Base-by-base conservation (phyloP, 371 early-diverging fungal species). In the Cokeromyces recurvatus region DNA sequence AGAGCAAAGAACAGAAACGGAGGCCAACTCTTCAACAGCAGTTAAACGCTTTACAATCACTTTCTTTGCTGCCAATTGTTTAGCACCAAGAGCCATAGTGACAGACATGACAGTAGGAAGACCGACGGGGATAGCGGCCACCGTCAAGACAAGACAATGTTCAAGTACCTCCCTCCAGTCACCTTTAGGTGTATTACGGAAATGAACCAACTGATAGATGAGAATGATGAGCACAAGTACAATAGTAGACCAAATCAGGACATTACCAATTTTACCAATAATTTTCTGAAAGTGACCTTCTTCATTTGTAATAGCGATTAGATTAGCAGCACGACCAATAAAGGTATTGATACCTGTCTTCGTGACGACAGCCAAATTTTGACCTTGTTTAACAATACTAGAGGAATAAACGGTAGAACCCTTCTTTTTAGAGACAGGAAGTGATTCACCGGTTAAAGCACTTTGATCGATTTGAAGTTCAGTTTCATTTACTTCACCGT, bases 31-130 rank as follows among this genome's bases (percentile, higher is more conserved):
- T 68, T 97, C 97, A 20, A 95, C 90, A 32, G 93, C 93, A 14
- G 92, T 86, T 29, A 96, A 73, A 48, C 92, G 90, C 69, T 93
- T 92, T 53, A 96, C 92, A 73, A 97, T 93, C 39, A 94, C 97
- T 59, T 92, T 58, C 71, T 93, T 90, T n/a, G 76, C 71, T 14
- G 97, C 92, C 48, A 97, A 78, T 58, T 90, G 81, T 45, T 84
- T 78, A 29, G 95, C 91, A 43, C 95, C 96, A 22, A 94, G 84
- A 1, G 95, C 95, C 90, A 95, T 92, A 37, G 95, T 95, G 35
- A 93, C 94, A 21, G 92, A 86, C 78, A 95, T 83, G 43, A 95
- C 94, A 2, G 97, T 91, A 14, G 92, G 95, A 29, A 94, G 77
- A 64, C 93, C 94, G 46, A 96, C 92, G 21, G 97, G 97, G 52